phyloP scores from a whole-genome alignment of 192 early-diverging fungal genomes.

The Entrophospora sp. region DNA sequence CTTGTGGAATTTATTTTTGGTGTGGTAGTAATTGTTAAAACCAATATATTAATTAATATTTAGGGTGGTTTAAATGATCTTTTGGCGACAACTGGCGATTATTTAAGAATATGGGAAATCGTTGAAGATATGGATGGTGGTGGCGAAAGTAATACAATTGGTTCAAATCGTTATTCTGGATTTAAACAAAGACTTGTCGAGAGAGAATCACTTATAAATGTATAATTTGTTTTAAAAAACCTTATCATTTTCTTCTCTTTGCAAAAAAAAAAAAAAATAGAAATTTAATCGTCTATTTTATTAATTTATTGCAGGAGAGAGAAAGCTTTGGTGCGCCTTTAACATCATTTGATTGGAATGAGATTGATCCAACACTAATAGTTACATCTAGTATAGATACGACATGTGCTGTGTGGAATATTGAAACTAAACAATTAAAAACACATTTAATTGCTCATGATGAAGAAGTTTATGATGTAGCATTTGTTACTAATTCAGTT shows the following conservation, averaged over 20 bases:
- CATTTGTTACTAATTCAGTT: slow-evolving; percentile 71
- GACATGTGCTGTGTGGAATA: slow-evolving; percentile 99
- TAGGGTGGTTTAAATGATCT: slow-evolving; percentile 51
- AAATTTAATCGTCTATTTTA: not conserved
- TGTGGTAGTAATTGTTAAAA: no score
- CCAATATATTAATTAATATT: no score
- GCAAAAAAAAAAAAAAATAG: no score
- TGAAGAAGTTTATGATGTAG: slow-evolving; percentile 96
- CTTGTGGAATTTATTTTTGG: no score
- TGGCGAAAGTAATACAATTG: slow-evolving; percentile 31
- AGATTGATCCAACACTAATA: slow-evolving; percentile 68
- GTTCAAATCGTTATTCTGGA: slow-evolving; percentile 20
- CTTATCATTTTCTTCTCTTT: not conserved
- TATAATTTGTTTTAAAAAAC: not conserved
- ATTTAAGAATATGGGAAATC: slow-evolving; percentile 82
- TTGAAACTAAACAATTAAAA: slow-evolving; percentile 90
- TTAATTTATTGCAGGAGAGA: no score
- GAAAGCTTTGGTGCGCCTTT: slow-evolving; percentile 81
- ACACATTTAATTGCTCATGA: slow-evolving; percentile 99
- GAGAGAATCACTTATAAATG: slow-evolving; percentile 50
- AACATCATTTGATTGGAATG: slow-evolving; percentile 98
- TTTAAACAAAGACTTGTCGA: slow-evolving; percentile 30
- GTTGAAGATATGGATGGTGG: slow-evolving; percentile 43
- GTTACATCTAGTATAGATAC: slow-evolving; percentile 96
- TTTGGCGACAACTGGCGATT: slow-evolving; percentile 83